Evolutionary conservation across 2,329 filamentous ascomycete genomes (phyloP).

Genomic region (Diaporthe aspalathi): DNA sequence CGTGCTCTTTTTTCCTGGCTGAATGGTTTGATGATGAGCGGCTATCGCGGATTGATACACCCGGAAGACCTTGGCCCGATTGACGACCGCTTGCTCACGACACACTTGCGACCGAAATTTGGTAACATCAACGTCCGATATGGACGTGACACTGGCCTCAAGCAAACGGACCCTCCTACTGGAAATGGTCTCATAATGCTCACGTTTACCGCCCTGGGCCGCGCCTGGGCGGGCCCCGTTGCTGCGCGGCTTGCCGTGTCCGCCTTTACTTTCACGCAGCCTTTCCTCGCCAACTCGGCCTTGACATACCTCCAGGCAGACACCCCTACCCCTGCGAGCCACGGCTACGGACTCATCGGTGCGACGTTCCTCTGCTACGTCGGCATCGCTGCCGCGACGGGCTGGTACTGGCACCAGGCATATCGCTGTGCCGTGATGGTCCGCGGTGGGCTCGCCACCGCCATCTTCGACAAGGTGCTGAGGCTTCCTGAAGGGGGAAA

Average conservation of each 20-base stretch:
- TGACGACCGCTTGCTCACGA: slow-evolving; percentile 33
- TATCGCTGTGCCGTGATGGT: slow-evolving; percentile 35
- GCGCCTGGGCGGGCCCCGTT: slow-evolving; percentile 36
- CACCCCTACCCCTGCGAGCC: slow-evolving; percentile 29
- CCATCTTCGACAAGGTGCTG: slow-evolving; percentile 40
- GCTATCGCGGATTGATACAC: slow-evolving; percentile 38
- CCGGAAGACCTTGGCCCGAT: slow-evolving; percentile 40
- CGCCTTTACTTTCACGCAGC: slow-evolving; percentile 41
- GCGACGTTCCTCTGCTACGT: slow-evolving; percentile 41
- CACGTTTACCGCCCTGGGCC: slow-evolving; percentile 32
- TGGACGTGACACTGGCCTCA: neutral
- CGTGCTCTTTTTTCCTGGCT: slow-evolving; percentile 41
- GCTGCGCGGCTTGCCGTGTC: slow-evolving; percentile 39
- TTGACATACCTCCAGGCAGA: slow-evolving; percentile 37
- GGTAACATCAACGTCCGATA: neutral
- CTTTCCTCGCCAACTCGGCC: slow-evolving; percentile 40
- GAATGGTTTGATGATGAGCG: slow-evolving; percentile 39
- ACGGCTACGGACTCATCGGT: slow-evolving; percentile 42
- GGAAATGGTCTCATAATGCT: neutral
- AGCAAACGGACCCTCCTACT: neutral
- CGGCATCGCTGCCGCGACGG: slow-evolving; percentile 40
- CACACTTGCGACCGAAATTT: slow-evolving; percentile 4
- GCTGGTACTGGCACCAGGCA: slow-evolving; percentile 41
- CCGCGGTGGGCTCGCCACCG: slow-evolving; percentile 38
- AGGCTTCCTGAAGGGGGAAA: slow-evolving; percentile 38